These are phyloP conservation scores for Leishmania amazonensis DNA, from an alignment of 208 protist genomes.

Conservation along the genomic window DNA sequence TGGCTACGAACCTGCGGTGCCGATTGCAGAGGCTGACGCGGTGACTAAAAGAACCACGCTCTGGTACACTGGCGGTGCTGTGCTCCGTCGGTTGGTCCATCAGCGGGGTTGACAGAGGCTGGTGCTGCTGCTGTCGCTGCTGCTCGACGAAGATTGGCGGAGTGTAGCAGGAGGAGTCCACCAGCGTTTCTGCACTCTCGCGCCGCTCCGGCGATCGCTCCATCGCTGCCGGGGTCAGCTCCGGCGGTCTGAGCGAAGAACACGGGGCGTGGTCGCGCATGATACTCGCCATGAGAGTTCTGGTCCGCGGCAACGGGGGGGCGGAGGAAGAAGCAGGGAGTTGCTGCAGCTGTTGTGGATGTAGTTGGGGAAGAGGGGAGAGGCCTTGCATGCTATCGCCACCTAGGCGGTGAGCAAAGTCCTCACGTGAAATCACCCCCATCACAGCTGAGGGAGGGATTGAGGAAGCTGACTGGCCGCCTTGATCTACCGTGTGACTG, in stretches of 20 bases:
- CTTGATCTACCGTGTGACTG: neutral
- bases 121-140: neutral
- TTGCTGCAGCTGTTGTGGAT: neutral
- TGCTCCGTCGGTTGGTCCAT: neutral
- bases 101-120: neutral
- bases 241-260: neutral
- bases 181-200: neutral
- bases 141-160: neutral
- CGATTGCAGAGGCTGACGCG: neutral
- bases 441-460: neutral
- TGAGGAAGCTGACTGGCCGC: neutral
- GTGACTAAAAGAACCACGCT: neutral
- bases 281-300: neutral
- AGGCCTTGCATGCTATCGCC: neutral
- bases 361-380: neutral
- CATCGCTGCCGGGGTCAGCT: neutral
- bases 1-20: neutral
- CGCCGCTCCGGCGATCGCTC: neutral
- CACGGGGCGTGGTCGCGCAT: neutral
- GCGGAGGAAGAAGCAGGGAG: neutral
- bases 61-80: constrained; percentile 1
- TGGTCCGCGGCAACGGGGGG: neutral
- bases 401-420: neutral
- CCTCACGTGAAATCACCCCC: neutral
- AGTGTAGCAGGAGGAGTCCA: constrained; percentile 3